Base-by-base conservation (phyloP, 768 basidiomycete genomes). In the Tulasnella sp. region DNA sequence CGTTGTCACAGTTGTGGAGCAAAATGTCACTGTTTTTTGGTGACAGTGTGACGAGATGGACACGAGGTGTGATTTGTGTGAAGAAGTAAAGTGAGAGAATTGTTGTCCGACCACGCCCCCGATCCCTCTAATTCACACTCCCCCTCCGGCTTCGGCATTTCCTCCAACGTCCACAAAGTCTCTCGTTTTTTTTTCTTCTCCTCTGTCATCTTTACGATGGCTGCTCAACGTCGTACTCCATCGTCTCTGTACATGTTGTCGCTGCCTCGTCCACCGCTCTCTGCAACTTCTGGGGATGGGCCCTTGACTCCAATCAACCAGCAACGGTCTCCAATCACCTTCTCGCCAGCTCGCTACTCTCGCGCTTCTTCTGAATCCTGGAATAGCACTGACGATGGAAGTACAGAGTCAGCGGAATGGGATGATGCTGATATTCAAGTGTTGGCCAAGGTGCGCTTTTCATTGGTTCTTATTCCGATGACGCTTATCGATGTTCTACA, bases 401-500 rank as follows among this genome's bases (percentile, higher is more conserved):
- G n/a, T 29, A 20, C 45, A 46, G 35, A n/a, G 48, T 41, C 33
- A 49, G 48, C 37, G 27, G 37, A n/a, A 51, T 51, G 48, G 39
- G 37, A 22, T 25, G 28, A 37, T 10, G 1, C 37, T 8, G 39
- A 51, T 13, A 45, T 51, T 16, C 37, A 37, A 29, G 43, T 28
- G 33, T 34, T 51, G 37, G 29, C 29, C 35, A 40, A 24, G 48
- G 48, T 51, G 15, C 25, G 48, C 8, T 4, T 9, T n/a, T 22
- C 10, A 20, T 20, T 20, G 35, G 22, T 46, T 46, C 22, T 16
- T 28, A 25, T 13, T 5, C 15, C 6, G 28, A 19, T 19, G 45
- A 47, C 45, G 45, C 45, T 29, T 47, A 24, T 24, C 25, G 29
- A 42, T 51, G 16, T 25, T 39, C 28, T 35, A 12, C 27, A 85